These are phyloP conservation scores for Pascua sp. DNA, from an alignment of 1,284 basidiomycete species.

Conservation along the genomic window DNA sequence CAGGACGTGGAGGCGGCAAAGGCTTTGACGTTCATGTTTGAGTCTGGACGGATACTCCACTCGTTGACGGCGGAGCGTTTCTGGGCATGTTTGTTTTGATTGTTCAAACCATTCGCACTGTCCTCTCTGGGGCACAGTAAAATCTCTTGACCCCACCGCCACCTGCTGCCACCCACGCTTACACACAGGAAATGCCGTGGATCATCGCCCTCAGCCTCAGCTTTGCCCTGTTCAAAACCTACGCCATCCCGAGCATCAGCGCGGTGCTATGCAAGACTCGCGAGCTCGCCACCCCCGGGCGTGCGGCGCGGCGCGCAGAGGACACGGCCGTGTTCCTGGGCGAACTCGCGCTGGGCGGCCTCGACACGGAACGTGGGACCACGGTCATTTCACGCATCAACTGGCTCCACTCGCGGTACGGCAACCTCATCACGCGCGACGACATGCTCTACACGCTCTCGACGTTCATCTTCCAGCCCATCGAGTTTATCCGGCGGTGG, in stretches of 20 bases:
- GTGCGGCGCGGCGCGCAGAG: conserved; percentile 8
- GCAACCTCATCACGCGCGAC: conserved; percentile 8
- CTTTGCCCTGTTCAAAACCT: conserved; percentile 15
- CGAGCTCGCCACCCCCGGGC: conserved; percentile 2
- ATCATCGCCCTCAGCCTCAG: conserved; percentile 1
- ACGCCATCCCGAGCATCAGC: conserved; percentile 10
- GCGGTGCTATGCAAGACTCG: conserved; percentile 5
- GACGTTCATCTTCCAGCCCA: conserved; percentile 10
- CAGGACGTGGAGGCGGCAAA: no score
- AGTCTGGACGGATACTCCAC: no score
- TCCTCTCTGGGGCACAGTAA: no score
- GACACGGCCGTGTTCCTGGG: conserved; percentile 9
- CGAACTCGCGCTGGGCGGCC: conserved; percentile 8
- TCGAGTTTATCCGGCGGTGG: background rate
- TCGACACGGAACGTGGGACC: conserved; percentile 5
- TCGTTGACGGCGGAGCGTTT: no score
- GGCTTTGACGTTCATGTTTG: no score
- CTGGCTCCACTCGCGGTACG: conserved; percentile 10
- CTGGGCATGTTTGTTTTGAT: no score
- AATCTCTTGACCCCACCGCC: no score
- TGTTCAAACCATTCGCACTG: background rate
- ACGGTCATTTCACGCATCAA: conserved; percentile 10
- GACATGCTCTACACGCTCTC: conserved; percentile 12
- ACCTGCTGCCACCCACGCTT: background rate
- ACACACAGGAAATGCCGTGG: conserved; percentile 7